Base-by-base conservation (phyloP, 495 filamentous ascomycete species). In the Pseudoneurospora amorphoporcata region DNA sequence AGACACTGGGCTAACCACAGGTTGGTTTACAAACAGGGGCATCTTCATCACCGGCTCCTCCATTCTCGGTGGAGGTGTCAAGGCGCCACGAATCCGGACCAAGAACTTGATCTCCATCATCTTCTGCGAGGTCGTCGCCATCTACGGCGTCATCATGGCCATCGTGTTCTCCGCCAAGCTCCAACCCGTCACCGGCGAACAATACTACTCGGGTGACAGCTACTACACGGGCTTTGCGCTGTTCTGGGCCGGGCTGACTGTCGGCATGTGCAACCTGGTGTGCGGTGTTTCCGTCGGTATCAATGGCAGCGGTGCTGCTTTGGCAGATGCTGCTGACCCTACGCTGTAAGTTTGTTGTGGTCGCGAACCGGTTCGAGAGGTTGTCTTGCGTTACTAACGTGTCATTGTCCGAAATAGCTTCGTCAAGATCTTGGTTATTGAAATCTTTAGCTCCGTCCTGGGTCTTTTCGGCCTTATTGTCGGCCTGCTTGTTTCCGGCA, bases 91-190 rank as follows among this genome's bases (percentile, higher is more conserved):
- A 75, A 98, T 99, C 80, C 92, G 95, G 76, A 99, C 96, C 70
- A 99, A 99, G 89, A 99, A 98, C 84, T 82, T 99, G 73, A 97
- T 99, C 79, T 98, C 96, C 76, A 98, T 99, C 85, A 98, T 99
- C 85, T 99, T 99, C 87, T 99, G 96, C 85, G 96, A 99, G 84
- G 96, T 98, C 75, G 96, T 99, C 74, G 96, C 96, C 78, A 99
- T 99, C 81, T 99, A 99, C 86, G 96, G 96, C 77, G 94, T 99
- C 77, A 99, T 99, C 83, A 98, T 98, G 93, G 90, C 95, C 73
- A 99, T 99, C 81, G 90, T 99, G 65, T 98, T 97, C 85, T 96
- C 94, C 43, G 85, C 94, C 39, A 95, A 97, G 79, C 81, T 99
- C 72, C 87, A 87, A 75, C 87, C 91, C 3, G 87, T 85, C 77